Evolutionary conservation across 257 asterid genomes (phyloP).

Genomic region (Cordia subcordata): DNA sequence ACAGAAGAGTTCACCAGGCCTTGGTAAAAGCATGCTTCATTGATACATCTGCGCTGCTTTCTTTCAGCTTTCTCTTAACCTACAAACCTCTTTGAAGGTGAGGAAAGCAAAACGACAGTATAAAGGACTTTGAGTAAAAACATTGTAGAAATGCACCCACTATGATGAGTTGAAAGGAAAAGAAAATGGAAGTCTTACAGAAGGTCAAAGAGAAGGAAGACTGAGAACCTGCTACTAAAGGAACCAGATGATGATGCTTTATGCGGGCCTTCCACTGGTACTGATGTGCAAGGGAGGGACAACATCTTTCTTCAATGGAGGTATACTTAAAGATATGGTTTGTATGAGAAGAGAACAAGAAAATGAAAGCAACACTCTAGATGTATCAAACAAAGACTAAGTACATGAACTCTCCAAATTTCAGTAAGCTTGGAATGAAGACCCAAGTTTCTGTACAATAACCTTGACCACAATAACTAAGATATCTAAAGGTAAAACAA

Average conservation of each 20-base stretch:
- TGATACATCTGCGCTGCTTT: background rate
- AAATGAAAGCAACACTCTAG: slow-evolving; percentile 8
- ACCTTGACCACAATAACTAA: no score
- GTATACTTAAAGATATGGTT: slow-evolving; percentile 10
- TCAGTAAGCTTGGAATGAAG: background rate
- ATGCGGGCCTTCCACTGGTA: slow-evolving; percentile 50
- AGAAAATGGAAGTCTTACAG: slow-evolving; percentile 27
- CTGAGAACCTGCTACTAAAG: slow-evolving; percentile 28
- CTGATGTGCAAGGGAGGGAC: slow-evolving; percentile 50
- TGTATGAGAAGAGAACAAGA: slow-evolving; percentile 7
- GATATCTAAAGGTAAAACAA: background rate
- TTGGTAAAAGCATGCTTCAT: background rate
- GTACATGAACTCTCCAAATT: background rate
- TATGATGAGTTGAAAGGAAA: slow-evolving; percentile 18
- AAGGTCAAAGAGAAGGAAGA: slow-evolving; percentile 23
- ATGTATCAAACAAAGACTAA: background rate
- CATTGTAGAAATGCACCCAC: slow-evolving; percentile 17
- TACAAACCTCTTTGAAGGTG: slow-evolving; percentile 14
- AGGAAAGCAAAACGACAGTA: slow-evolving; percentile 13
- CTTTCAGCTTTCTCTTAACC: background rate
- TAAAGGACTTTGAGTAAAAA: slow-evolving; percentile 12
- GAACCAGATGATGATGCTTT: slow-evolving; percentile 32
- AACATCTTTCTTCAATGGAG: slow-evolving; percentile 32
- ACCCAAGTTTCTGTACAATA: background rate
- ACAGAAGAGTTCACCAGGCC: background rate